A percentile compares a stretch with the other conserved stretches of the same genome.
phyloP scores from a whole-genome alignment of 768 basidiomycete genomes.

The Cyathus striatus region DNA sequence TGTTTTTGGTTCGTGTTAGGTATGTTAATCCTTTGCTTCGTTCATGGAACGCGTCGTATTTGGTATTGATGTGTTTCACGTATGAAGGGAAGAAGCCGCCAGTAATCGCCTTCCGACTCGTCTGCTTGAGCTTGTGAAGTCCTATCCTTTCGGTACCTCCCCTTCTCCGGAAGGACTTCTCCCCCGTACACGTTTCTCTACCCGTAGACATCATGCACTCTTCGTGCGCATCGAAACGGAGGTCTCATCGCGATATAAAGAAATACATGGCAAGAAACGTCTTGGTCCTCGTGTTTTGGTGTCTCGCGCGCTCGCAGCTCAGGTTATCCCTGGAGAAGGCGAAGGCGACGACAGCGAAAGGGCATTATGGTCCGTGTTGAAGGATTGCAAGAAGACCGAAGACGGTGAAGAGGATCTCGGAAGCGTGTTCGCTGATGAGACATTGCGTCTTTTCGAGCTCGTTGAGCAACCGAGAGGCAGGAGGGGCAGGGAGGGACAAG shows the following conservation, averaged over 20 bases:
- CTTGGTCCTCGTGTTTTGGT: too few species aligned
- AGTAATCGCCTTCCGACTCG: slow-evolving; percentile 60
- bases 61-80: background rate
- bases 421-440: slow-evolving; percentile 67
- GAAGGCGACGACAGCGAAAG: too few species aligned
- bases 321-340: too few species aligned
- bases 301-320: too few species aligned
- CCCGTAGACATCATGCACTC: slow-evolving; percentile 57
- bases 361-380: too few species aligned
- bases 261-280: too few species aligned
- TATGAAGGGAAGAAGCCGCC: slow-evolving; percentile 51
- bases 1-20: slow-evolving; percentile 73
- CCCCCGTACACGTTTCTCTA: slow-evolving; percentile 64
- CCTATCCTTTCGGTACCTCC: slow-evolving; percentile 56
- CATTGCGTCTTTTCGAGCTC: slow-evolving; percentile 46
- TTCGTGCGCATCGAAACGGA: slow-evolving; percentile 63
- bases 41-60: background rate
- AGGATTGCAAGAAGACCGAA: too few species aligned
- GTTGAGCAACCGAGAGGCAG: slow-evolving; percentile 33
- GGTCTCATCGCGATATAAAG: slow-evolving; percentile 30
- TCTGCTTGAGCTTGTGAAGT: slow-evolving; percentile 61
- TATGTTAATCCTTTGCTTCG: slow-evolving; percentile 19
- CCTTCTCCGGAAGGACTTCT: slow-evolving; percentile 38
- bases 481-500: slow-evolving; percentile 19
- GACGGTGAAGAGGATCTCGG: too few species aligned